Evolutionary conservation across 2,329 filamentous ascomycete species (phyloP), one percentile per base, ranked within the genome.

Genomic region (Fusarium sacchari): DNA sequence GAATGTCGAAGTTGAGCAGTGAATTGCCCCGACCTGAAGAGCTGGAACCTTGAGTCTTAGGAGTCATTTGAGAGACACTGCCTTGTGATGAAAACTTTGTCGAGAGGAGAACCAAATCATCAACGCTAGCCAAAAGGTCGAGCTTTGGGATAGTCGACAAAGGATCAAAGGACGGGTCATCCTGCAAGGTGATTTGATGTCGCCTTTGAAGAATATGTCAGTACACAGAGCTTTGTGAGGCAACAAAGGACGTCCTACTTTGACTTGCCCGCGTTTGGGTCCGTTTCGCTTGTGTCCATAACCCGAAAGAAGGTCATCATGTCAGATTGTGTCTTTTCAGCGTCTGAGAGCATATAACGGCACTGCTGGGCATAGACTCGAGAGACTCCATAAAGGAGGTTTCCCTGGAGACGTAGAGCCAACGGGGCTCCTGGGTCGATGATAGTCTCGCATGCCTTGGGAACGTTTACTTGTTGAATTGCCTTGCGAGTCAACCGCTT

Each of bases 291-390:
- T 24, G 59, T 80, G 56, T 80, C 74, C 72, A 92, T 81, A 13
- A 87, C 83, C 57, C 87, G 89, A 71, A 93, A 85, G 79, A 95
- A 89, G 5, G 89, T 84, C 73, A 89, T 88, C 88, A 98, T 94
- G 74, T 90, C 90, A 68, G 91, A 88, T 75, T 94, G 91, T 42
- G 93, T 91, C 74, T 89, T 91, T 81, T 95, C 91, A 6, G 92
- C 91, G 79, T 98, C 96, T 7, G 89, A 87, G 52, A 98, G 90
- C 30, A 97, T 90, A 80, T 97, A 99, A 42, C 88, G 88, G 77
- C 93, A 97, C 82, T 99, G 95, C 80, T 97, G 93, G 32, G 90
- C 87, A 81, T 94, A 97, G 24, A 98, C 95, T 55, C 93, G 90
- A 7, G 94, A 93, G 22, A 97, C 90, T 10, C 95, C 95, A 80